phyloP scores from a whole-genome alignment of 495 filamentous ascomycete species.

The Aspergillus hancockii region DNA sequence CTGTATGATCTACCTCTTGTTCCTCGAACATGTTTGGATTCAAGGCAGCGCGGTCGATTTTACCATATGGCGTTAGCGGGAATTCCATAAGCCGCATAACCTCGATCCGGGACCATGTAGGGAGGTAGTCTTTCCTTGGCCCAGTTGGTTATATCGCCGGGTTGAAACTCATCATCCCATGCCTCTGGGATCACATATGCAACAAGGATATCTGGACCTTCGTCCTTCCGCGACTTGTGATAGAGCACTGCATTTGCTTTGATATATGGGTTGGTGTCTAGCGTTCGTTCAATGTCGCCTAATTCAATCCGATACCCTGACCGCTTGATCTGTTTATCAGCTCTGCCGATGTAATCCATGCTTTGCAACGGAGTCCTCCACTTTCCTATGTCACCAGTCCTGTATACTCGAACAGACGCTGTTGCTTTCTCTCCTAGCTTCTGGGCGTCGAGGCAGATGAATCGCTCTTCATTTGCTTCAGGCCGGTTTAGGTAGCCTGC shows the following conservation, averaged over 20 bases:
- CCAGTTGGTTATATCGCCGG: not conserved
- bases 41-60: not conserved
- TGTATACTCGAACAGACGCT: not conserved
- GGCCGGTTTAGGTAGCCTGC: not conserved
- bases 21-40: not conserved
- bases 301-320: not conserved
- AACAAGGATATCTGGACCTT: not conserved
- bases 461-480: not conserved
- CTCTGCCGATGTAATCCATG: not conserved
- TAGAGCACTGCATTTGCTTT: not conserved
- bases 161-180: not conserved
- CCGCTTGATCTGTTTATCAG: not conserved
- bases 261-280: not conserved
- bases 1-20: no score
- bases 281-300: not conserved
- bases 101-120: not conserved
- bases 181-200: not conserved
- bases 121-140: not conserved
- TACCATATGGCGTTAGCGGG: not conserved
- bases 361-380: not conserved
- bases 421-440: not conserved
- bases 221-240: not conserved
- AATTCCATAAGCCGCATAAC: not conserved
- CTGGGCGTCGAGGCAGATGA: not conserved
- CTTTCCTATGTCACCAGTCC: not conserved